Percentiles rank a stretch among this genome's conserved stretches.
These are phyloP conservation scores for Monosporascus sp. DNA, from an alignment of 2,329 filamentous ascomycete species.

Conservation along the genomic window DNA sequence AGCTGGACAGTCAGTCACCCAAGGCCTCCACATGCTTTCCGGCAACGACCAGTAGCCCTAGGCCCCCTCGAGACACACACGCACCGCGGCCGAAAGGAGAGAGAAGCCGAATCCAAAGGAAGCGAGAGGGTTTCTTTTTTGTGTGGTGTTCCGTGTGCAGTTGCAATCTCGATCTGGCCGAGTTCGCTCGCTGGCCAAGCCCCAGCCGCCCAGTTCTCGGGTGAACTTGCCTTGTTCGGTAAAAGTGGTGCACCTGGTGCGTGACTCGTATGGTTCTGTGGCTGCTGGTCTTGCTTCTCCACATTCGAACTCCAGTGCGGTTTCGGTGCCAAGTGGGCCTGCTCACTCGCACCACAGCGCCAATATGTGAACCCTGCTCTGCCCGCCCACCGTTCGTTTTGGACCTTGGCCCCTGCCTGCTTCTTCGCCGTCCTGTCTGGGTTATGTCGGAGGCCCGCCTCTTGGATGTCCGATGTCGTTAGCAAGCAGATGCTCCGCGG, in stretches of 20 bases:
- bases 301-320: no score
- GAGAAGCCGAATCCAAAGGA: no score
- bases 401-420: neutral
- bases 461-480: no score
- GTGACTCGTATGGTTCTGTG: neutral
- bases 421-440: neutral
- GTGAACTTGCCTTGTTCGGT: neutral
- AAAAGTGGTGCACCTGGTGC: neutral
- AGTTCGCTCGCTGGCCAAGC: neutral
- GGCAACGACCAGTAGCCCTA: no score
- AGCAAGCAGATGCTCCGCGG: no score
- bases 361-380: neutral
- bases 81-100: no score
- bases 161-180: neutral
- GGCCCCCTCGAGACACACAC: no score
- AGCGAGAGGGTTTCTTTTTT: neutral
- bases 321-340: no score
- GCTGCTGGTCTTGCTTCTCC: no score
- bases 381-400: neutral
- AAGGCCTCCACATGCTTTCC: no score
- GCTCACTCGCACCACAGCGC: neutral
- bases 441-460: neutral
- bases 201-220: neutral
- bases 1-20: no score
- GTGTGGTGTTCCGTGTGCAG: neutral